phyloP scores from a whole-genome alignment of 768 basidiomycete species.

The Hericium rajendrae region DNA sequence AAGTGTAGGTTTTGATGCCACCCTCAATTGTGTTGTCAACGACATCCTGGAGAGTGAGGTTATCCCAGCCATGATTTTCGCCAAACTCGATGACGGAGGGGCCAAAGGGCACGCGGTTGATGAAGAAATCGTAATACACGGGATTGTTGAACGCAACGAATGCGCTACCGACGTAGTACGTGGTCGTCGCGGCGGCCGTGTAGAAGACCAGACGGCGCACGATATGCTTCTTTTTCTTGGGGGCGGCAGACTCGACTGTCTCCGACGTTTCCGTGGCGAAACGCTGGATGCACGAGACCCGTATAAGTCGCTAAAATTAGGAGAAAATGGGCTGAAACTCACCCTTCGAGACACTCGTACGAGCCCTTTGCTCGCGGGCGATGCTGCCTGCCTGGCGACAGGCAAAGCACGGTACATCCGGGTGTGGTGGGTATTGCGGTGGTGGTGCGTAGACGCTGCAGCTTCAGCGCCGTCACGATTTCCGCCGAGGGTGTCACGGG shows the following conservation, averaged over 20 bases:
- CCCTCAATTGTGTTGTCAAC: conserved; percentile 43
- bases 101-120: conserved; percentile 69
- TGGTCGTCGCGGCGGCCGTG: conserved; percentile 55
- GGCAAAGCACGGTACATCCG: conserved; percentile 47
- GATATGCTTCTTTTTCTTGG: conserved; percentile 44
- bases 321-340: conserved; percentile 18
- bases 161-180: conserved; percentile 78
- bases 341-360: conserved; percentile 54
- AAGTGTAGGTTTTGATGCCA: conserved; percentile 38
- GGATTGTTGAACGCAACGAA: conserved; percentile 71
- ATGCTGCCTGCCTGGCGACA: conserved; percentile 42
- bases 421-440: conserved; percentile 2
- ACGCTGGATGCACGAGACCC: conserved; percentile 32
- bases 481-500: not conserved
- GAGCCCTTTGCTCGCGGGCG: conserved; percentile 32
- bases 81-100: conserved; percentile 72
- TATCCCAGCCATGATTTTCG: conserved; percentile 73
- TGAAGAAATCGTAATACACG: conserved; percentile 80
- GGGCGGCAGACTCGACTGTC: conserved; percentile 17
- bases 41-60: conserved; percentile 51
- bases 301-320: conserved; percentile 4
- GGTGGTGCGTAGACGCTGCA: not conserved
- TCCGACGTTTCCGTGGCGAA: conserved; percentile 42
- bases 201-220: conserved; percentile 58
- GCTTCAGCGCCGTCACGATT: not conserved